Percentiles rank a stretch among this genome's conserved stretches.
These are phyloP conservation scores for Moricandia arvensis DNA, from an alignment of 345 rosid genomes.

Conservation along the genomic window DNA sequence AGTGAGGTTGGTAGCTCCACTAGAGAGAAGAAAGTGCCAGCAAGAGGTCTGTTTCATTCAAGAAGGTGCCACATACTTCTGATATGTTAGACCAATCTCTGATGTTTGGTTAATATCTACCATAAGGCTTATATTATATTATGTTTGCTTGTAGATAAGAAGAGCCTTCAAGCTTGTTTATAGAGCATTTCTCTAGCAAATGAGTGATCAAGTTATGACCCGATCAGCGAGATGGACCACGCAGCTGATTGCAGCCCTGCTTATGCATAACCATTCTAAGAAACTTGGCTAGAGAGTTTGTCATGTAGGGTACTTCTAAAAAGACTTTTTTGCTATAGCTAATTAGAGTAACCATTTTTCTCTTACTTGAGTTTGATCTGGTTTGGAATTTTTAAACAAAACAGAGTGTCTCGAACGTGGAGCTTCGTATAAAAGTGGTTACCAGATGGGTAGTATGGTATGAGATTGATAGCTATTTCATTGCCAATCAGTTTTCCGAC, in stretches of 20 bases:
- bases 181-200: conserved; percentile 36
- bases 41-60: conserved; percentile 39
- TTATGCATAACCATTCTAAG: conserved; percentile 31
- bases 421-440: conserved; percentile 18
- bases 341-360: background rate
- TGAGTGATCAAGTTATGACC: conserved; percentile 32
- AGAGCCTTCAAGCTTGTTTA: conserved; percentile 32
- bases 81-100: conserved; percentile 1
- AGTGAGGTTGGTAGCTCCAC: conserved; percentile 16
- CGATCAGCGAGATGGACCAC: conserved; percentile 34
- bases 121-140: background rate
- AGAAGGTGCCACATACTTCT: conserved; percentile 32
- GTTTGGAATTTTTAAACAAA: background rate
- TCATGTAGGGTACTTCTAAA: conserved; percentile 13
- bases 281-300: conserved; percentile 31
- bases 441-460: too few relatives aligned
- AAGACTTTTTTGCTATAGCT: background rate
- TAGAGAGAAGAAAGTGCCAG: conserved; percentile 28
- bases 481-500: too few relatives aligned
- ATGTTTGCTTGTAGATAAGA: conserved; percentile 28
- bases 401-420: conserved; percentile 25
- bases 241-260: conserved; percentile 43
- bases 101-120: conserved; percentile 7
- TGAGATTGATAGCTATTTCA: too few relatives aligned
- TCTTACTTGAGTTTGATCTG: background rate